Evolutionary conservation across 805 yeast genomes (phyloP).

Genomic region (Candida lessepsii): DNA sequence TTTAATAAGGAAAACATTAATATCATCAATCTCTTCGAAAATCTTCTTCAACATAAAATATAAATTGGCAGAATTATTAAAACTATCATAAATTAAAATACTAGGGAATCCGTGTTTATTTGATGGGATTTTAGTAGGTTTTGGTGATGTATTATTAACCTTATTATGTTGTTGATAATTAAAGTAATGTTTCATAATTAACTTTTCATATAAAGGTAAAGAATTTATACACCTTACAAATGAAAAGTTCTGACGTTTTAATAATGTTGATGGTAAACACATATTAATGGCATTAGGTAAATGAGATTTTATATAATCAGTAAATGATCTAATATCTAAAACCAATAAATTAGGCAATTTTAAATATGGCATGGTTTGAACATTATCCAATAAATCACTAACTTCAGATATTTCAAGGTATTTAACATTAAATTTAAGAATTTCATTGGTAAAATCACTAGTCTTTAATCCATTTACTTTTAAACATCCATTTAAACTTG

Average conservation of each 20-base stretch:
- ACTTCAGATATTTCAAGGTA: conserved; percentile 5
- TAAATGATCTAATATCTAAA: conserved; percentile 79
- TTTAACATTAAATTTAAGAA: conserved; percentile 6
- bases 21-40: conserved; percentile 34
- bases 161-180: conserved; percentile 9
- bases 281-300: conserved; percentile 65
- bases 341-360: conserved; percentile 34
- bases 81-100: conserved; percentile 48
- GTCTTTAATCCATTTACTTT: conserved; percentile 5
- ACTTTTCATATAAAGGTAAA: conserved; percentile 52
- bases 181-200: conserved; percentile 28
- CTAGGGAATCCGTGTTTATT: conserved; percentile 35
- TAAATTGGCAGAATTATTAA: conserved; percentile 37
- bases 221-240: conserved; percentile 62
- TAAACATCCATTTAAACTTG: conserved; percentile 7
- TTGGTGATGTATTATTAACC: background rate
- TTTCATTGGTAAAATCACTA: conserved; percentile 10
- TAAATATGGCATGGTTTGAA: conserved; percentile 6
- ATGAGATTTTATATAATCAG: conserved; percentile 63
- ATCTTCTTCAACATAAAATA: conserved; percentile 50
- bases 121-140: conserved; percentile 15
- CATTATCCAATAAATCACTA: conserved; percentile 2
- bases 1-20: conserved; percentile 9
- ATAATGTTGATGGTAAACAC: conserved; percentile 85
- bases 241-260: conserved; percentile 72